Percentiles rank a stretch among this genome's conserved stretches.
phyloP scores from a whole-genome alignment of 371 early-diverging fungal genomes.

The Mucor indicus region DNA sequence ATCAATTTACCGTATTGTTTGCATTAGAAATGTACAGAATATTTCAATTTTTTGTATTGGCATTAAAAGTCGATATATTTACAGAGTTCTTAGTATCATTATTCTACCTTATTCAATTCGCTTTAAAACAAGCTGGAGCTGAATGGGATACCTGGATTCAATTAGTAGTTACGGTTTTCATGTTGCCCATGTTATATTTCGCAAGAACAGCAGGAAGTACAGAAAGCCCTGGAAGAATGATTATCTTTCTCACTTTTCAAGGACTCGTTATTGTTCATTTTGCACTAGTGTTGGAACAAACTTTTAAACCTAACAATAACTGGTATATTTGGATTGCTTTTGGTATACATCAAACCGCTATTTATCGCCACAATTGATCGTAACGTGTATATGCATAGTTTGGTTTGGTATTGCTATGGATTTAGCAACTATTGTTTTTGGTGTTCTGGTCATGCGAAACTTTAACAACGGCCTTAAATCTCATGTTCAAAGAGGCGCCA shows the following conservation, averaged over 20 bases:
- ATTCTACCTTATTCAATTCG: conserved; percentile 45
- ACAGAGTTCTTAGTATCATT: conserved; percentile 41
- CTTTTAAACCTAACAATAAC: conserved; percentile 36
- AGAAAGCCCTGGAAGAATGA: conserved; percentile 39
- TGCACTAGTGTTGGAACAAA: conserved; percentile 34
- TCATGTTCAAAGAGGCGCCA: conserved; percentile 23
- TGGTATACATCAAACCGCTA: conserved; percentile 18
- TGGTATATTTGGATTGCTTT: conserved; percentile 51
- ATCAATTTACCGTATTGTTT: neutral
- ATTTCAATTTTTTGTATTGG: conserved; percentile 48
- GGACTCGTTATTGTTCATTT: conserved; percentile 37
- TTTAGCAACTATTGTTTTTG: conserved; percentile 25
- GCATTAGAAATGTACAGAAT: conserved; percentile 41
- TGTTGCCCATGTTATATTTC: conserved; percentile 44
- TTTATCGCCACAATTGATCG: no score
- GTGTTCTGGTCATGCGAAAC: conserved; percentile 35
- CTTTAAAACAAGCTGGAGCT: conserved; percentile 17
- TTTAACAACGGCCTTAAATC: conserved; percentile 42
- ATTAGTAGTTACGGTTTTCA: conserved; percentile 33
- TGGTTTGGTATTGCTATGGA: conserved; percentile 28
- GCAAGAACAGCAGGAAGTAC: conserved; percentile 44
- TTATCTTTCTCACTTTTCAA: conserved; percentile 38
- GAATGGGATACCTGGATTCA: conserved; percentile 37
- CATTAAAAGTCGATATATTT: conserved; percentile 44
- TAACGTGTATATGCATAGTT: no score